Evolutionary conservation across 1,284 basidiomycete species (phyloP), one percentile per base, ranked within the genome.

Genomic region (Kwoniella shivajii): DNA sequence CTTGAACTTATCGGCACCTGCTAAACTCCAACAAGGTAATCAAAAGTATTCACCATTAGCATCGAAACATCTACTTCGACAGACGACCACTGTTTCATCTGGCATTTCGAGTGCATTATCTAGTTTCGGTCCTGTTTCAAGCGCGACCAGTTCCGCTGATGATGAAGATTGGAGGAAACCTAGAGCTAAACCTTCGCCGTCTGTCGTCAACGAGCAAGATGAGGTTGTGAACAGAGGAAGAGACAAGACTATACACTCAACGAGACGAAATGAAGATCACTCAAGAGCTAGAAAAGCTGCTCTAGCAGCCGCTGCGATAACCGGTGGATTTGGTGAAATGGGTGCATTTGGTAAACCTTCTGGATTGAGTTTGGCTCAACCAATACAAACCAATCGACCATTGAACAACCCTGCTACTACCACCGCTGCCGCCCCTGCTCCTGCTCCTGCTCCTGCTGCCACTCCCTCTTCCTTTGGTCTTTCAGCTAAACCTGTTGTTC

Each of bases 1-100:
- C 22, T 51, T 60, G 6, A 74, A 74, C 26, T 71, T 71, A 59
- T 75, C 73, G 13, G 77, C 75, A 0, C 77, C 77, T 1, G 77
- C 75, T 20, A 71, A 74, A 55, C 45, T 78, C 38, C 77, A 78
- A 57, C 67, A 69, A 29, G 63, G 59, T 20, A 29, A n/a, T 5
- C 48, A 48, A n/a, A 36, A 41, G 18, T 18, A 26, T 6, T 45
- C 45, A 16, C 27, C 27, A 10, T n/a, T 47, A 14, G 22, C 29
- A 9, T 54, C 38, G 46, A 52, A 57, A 38, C 36, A 61, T 39
- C 37, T 53, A 45, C 43, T 54, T 29, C 27, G 56, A 27, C 60
- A 50, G 6, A 61, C 60, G 36, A 60, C 54, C 18, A 66, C 63
- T 16, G 46, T 39, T n/a, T 48, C 56, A n/a, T 65, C 67, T 27